Percentiles rank a stretch among this genome's conserved stretches.
phyloP scores from a whole-genome alignment of 768 basidiomycete genomes.

The Panellus pusillus region DNA sequence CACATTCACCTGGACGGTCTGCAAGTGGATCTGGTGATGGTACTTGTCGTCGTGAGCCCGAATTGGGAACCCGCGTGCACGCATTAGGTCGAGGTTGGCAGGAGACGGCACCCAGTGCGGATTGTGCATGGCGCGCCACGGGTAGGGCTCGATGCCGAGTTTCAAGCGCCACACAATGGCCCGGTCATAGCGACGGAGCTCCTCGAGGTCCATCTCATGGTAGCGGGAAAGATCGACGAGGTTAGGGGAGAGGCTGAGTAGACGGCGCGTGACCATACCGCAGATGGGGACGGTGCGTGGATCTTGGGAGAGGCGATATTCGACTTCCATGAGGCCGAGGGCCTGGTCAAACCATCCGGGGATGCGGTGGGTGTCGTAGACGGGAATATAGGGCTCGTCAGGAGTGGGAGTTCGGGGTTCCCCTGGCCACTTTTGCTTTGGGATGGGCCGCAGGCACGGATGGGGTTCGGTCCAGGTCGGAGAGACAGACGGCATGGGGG shows the following conservation, averaged over 20 bases:
- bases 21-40: background rate
- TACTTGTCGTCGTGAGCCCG: background rate
- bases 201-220: conserved; percentile 19
- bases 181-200: conserved; percentile 19
- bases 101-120: background rate
- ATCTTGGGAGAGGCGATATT: conserved; percentile 8
- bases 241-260: conserved; percentile 11
- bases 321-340: background rate
- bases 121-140: conserved; percentile 1
- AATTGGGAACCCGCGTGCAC: background rate
- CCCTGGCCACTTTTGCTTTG: background rate
- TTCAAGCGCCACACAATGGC: conserved; percentile 4
- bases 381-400: background rate
- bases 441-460: conserved; percentile 4
- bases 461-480: conserved; percentile 10
- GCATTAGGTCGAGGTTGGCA: background rate
- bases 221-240: conserved; percentile 17
- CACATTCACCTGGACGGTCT: background rate
- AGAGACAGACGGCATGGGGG: conserved; percentile 15
- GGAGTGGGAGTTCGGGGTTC: background rate
- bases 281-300: conserved; percentile 18
- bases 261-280: conserved; percentile 13
- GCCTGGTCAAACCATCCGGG: conserved; percentile 1
- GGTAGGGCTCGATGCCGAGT: conserved; percentile 16
- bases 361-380: conserved; percentile 13